Conservation (phyloP, 1,284 basidiomycete genomes). For the Irpex lacteus region DNA sequence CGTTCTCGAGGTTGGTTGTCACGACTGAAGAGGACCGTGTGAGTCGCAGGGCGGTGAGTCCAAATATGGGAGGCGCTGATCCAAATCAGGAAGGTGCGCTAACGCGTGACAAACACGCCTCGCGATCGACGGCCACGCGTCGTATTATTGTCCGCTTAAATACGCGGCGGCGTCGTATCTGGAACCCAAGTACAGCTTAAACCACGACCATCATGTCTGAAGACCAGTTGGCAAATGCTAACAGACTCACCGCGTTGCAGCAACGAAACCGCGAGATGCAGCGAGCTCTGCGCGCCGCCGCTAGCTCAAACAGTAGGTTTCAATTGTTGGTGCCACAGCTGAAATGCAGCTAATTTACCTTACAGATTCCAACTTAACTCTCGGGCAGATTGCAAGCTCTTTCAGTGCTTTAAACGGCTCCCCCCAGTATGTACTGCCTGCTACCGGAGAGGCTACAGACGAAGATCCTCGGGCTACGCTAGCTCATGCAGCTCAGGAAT, state of each 20-base stretch:
- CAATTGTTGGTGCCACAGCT: too few relatives aligned
- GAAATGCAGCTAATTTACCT: too few relatives aligned
- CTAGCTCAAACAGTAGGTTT: too few relatives aligned
- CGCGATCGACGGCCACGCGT: neutral
- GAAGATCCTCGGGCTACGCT: conserved; percentile 7
- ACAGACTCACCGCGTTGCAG: too few relatives aligned
- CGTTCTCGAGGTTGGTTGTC: neutral
- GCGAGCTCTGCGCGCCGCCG: too few relatives aligned
- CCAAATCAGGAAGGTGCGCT: neutral
- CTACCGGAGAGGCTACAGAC: conserved; percentile 5
- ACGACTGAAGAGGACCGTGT: neutral
- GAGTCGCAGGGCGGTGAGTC: neutral
- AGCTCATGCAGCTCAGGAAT: neutral
- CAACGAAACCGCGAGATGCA: too few relatives aligned
- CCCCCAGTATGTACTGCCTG: neutral
- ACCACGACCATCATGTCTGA: too few relatives aligned
- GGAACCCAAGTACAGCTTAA: too few relatives aligned
- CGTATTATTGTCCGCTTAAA: too few relatives aligned
- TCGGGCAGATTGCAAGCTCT: neutral
- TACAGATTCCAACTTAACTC: neutral
- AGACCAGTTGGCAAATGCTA: too few relatives aligned
- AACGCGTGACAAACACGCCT: neutral
- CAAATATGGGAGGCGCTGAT: neutral
- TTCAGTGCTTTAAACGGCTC: neutral
- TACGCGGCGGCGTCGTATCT: too few relatives aligned